Evolutionary conservation across 805 yeast genomes (phyloP).

Genomic region (Saccharomyces jurei): DNA sequence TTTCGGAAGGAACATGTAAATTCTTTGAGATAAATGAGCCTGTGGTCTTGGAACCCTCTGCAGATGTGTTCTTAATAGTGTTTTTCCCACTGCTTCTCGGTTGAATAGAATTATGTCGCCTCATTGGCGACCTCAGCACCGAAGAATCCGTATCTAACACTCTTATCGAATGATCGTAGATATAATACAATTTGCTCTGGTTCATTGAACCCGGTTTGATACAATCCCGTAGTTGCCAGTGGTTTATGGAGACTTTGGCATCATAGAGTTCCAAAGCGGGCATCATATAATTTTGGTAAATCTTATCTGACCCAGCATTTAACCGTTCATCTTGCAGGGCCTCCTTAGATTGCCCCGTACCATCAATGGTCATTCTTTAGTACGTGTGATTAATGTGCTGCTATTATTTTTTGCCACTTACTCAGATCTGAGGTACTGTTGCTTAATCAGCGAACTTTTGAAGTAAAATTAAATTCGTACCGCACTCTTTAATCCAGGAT

Average conservation of each 20-base stretch:
- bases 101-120: not conserved
- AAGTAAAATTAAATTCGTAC: not conserved
- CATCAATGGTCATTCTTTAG: slow-evolving; percentile 15
- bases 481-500: not conserved
- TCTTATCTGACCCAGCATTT: slow-evolving; percentile 24
- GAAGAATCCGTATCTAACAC: slow-evolving; percentile 32
- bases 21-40: not conserved
- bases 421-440: not conserved
- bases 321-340: slow-evolving; percentile 19
- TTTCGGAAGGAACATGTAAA: slow-evolving; percentile 21
- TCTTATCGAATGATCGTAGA: slow-evolving; percentile 47
- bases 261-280: slow-evolving; percentile 27
- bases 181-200: slow-evolving; percentile 46
- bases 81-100: not conserved
- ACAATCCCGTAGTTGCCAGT: slow-evolving; percentile 82
- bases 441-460: not conserved
- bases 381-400: not conserved
- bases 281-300: slow-evolving; percentile 28
- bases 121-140: slow-evolving; percentile 7
- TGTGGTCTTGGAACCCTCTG: not conserved
- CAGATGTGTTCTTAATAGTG: not conserved
- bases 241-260: slow-evolving; percentile 32
- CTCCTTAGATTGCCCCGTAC: slow-evolving; percentile 8
- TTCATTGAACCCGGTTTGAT: slow-evolving; percentile 42
- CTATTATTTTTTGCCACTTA: not conserved